A percentile compares a stretch with the other conserved stretches of the same genome.
These are phyloP conservation scores for Vaccinium corymbosum DNA, from an alignment of 148 eudicot species.

Conservation along the genomic window DNA sequence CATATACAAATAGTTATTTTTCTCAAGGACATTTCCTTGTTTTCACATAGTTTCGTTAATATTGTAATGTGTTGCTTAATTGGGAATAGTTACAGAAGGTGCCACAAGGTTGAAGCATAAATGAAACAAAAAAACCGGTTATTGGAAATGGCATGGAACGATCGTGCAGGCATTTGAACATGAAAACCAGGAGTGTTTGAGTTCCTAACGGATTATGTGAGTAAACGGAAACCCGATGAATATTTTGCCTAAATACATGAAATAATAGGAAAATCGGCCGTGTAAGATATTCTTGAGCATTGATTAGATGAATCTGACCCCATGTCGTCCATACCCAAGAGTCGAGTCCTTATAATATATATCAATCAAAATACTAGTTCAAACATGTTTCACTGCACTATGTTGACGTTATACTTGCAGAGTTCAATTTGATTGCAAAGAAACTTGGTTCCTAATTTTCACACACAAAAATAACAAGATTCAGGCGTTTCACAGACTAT, in stretches of 20 bases:
- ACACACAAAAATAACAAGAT: not conserved
- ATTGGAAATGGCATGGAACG: not conserved
- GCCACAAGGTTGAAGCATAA: not conserved
- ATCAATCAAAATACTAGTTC: too few relatives aligned
- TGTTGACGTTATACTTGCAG: not conserved
- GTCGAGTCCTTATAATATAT: too few relatives aligned
- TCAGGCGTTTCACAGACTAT: not conserved
- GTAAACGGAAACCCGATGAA: too few relatives aligned
- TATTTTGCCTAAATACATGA: not conserved
- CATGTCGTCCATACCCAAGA: not conserved
- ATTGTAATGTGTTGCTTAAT: not conserved
- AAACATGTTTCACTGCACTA: not conserved
- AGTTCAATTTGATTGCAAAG: not conserved
- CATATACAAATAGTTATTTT: not conserved
- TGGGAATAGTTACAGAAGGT: not conserved
- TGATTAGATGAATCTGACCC: not conserved
- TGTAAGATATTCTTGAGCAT: not conserved
- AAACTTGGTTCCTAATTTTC: conserved; percentile 1
- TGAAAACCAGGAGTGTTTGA: not conserved
- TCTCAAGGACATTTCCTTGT: not conserved
- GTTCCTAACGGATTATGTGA: too few relatives aligned
- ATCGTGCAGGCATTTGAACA: not conserved
- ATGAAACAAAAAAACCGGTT: not conserved
- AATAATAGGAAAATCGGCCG: not conserved
- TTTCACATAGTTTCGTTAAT: not conserved